These are phyloP conservation scores for Suhomyces canberraensis DNA, from an alignment of 805 yeast genomes.

Conservation along the genomic window DNA sequence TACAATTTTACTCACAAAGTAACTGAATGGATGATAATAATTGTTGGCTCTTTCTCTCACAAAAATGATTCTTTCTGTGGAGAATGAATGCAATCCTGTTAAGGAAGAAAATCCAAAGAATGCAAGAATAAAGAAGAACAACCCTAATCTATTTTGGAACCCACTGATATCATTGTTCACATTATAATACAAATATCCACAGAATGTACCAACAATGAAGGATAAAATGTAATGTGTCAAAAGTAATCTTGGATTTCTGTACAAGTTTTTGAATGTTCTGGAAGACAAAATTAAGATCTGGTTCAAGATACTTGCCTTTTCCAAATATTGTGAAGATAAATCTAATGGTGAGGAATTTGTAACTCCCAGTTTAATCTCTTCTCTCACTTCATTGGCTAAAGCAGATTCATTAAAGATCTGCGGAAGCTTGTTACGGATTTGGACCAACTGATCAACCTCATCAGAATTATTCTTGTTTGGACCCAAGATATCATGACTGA, in stretches of 20 bases:
- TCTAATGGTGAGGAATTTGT: conserved; percentile 25
- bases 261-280: conserved; percentile 87
- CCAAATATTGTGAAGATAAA: conserved; percentile 29
- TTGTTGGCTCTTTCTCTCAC: conserved; percentile 93
- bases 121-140: conserved; percentile 87
- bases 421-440: conserved; percentile 27
- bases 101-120: conserved; percentile 92
- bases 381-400: conserved; percentile 37
- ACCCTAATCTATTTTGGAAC: conserved; percentile 90
- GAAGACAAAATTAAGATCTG: conserved; percentile 77
- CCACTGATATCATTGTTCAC: conserved; percentile 90
- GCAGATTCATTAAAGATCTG: conserved; percentile 36
- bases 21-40: conserved; percentile 84
- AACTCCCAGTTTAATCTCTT: conserved; percentile 31
- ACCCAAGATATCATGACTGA: conserved; percentile 26
- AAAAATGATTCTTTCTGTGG: conserved; percentile 84
- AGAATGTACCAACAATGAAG: conserved; percentile 70
- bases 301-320: conserved; percentile 54
- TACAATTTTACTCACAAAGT: conserved; percentile 77
- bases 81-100: conserved; percentile 87
- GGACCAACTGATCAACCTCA: conserved; percentile 19
- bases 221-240: conserved; percentile 81
- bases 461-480: conserved; percentile 13
- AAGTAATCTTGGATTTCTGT: conserved; percentile 87
- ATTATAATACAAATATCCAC: conserved; percentile 82